Conservation (phyloP, 73 alveolate species). For the Paraurostyla sp. region DNA sequence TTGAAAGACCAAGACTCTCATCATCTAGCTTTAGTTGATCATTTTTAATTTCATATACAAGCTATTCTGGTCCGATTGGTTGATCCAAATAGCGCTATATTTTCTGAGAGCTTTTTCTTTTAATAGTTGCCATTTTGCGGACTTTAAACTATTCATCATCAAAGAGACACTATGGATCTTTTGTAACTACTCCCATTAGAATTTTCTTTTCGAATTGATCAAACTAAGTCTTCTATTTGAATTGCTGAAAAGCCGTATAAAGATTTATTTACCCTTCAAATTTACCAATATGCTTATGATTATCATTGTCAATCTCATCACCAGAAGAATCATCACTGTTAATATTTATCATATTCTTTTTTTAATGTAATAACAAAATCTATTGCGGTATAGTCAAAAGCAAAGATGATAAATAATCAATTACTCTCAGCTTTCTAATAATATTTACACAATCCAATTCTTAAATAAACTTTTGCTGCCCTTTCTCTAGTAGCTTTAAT, state of each 20-base stretch:
- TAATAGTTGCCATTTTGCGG: too few species aligned
- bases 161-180: background rate
- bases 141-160: background rate
- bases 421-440: conserved; percentile 36
- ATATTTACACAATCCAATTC: conserved; percentile 49
- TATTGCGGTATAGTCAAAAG: conserved; percentile 1
- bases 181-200: conserved; percentile 8
- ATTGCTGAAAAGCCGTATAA: conserved; percentile 3
- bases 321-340: conserved; percentile 11
- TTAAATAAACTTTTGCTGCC: conserved; percentile 7
- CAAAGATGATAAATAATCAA: background rate
- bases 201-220: background rate
- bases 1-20: too few species aligned
- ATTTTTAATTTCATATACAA: too few species aligned
- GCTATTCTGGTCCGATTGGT: too few species aligned
- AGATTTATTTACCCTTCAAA: background rate
- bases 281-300: background rate
- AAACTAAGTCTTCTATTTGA: background rate
- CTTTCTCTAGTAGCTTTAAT: background rate
- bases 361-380: background rate
- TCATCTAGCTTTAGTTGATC: too few species aligned
- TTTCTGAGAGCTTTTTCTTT: too few species aligned
- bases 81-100: too few species aligned
- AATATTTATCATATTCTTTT: background rate
- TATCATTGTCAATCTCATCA: background rate